Conservation (phyloP, 768 basidiomycete species). For the Lactifluus pinguis region DNA sequence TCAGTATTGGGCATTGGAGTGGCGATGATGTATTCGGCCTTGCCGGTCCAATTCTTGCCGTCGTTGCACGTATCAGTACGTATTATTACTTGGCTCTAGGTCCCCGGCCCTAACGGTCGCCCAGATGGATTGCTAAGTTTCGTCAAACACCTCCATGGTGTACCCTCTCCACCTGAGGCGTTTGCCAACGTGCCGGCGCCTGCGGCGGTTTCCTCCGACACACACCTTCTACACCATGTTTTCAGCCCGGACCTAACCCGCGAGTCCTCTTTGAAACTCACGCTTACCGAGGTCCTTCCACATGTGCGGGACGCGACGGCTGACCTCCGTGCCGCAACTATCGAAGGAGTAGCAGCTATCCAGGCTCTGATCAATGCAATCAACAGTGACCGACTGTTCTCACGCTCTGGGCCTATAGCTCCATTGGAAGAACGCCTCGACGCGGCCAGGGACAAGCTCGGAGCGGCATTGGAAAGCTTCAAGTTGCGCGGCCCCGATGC, state of each 20-base stretch:
- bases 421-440: conserved; percentile 23
- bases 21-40: conserved; percentile 33
- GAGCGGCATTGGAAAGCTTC: conserved; percentile 26
- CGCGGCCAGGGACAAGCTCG: conserved; percentile 22
- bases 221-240: conserved; percentile 30
- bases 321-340: conserved; percentile 28
- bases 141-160: conserved; percentile 23
- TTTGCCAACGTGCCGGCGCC: conserved; percentile 8
- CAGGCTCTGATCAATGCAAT: conserved; percentile 24
- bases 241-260: conserved; percentile 22
- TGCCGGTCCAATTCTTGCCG: conserved; percentile 27
- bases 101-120: neutral
- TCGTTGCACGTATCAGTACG: conserved; percentile 32
- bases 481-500: conserved; percentile 25
- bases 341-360: conserved; percentile 24
- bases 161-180: conserved; percentile 13
- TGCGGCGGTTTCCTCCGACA: conserved; percentile 25
- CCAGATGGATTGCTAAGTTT: conserved; percentile 32
- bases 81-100: neutral
- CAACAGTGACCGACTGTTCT: conserved; percentile 29
- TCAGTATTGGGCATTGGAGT: conserved; percentile 38
- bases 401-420: conserved; percentile 14
- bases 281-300: conserved; percentile 30
- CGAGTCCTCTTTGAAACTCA: conserved; percentile 26
- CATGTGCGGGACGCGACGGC: conserved; percentile 28